Evolutionary conservation across 2,329 filamentous ascomycete genomes (phyloP).

Genomic region (Fusarium mexicanum): DNA sequence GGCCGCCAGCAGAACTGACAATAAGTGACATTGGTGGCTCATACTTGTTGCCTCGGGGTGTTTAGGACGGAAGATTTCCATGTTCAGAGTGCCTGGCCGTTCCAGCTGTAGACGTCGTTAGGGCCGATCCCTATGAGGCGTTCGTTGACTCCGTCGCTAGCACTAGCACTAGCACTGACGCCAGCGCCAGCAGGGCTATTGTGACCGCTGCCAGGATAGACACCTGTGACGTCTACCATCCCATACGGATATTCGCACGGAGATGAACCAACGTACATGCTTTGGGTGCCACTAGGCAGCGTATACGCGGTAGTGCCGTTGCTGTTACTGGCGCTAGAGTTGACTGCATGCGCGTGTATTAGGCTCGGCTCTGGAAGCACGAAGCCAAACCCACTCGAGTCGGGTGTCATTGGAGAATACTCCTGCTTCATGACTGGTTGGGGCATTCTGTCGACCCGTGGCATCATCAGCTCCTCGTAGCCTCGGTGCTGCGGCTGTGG

Average conservation of each 20-base stretch:
- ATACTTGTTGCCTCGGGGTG: neutral
- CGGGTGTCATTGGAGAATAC: constrained; percentile 37
- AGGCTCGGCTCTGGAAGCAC: constrained; percentile 36
- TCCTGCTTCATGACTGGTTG: constrained; percentile 34
- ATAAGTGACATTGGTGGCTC: constrained; percentile 22
- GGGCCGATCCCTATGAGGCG: constrained; percentile 32
- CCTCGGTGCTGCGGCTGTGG: constrained; percentile 29
- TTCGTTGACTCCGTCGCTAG: constrained; percentile 33
- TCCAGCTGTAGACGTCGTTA: constrained; percentile 32
- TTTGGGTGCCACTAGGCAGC: constrained; percentile 28
- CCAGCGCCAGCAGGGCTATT: neutral
- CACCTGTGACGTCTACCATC: constrained; percentile 41
- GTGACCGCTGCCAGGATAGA: constrained; percentile 36
- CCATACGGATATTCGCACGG: constrained; percentile 40
- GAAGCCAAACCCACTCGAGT: constrained; percentile 31
- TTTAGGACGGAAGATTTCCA: constrained; percentile 5
- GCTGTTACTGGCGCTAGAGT: constrained; percentile 13
- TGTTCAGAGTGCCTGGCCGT: constrained; percentile 28
- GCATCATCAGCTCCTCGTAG: constrained; percentile 34
- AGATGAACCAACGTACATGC: constrained; percentile 32
- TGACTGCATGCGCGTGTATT: constrained; percentile 24
- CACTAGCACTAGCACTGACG: neutral
- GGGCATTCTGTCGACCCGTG: constrained; percentile 36
- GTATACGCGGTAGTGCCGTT: constrained; percentile 29
- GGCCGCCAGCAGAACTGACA: constrained; percentile 10